Evolutionary conservation across 2,329 filamentous ascomycete species (phyloP), one percentile per base, ranked within the genome.

Genomic region (Alternaria rosae): DNA sequence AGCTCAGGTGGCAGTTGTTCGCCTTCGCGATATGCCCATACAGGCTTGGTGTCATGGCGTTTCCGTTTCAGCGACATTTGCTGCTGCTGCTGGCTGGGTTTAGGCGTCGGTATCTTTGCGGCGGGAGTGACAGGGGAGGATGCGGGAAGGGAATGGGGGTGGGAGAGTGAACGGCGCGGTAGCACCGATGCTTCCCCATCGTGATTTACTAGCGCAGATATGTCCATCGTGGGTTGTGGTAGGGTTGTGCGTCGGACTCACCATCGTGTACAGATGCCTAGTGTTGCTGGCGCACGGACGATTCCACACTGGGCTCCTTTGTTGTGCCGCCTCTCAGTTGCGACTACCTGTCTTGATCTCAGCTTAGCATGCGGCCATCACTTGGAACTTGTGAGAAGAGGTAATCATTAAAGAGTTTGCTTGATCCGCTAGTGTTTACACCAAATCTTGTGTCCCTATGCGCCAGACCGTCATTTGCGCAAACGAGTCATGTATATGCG

Each of bases 151-250:
- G 68, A 70, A 60, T 73, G 69, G 30, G 73, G 63, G 57, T 67
- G 70, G 17, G 76, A 77, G 57, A 71, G 66, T 38, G 75, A 75
- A 48, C 73, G 72, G 62, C 75, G 76, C 57, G 72, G 74, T 68
- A 68, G 65, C 65, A 70, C 72, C 62, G 69, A 62, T 63, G 65
- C 70, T 57, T 75, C 68, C 48, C 69, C 67, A 65, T 71, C 71
- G 55, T 75, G 74, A 61, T 77, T 76, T 53, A 78, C 72, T 69
- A 78, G 73, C 53, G 70, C 70, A 61, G 73, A 71, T 69, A 78
- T 74, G 62, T 78, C 72, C 76, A 78, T 78, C 59, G 67, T 75
- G 66, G 68, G 68, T 69, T 61, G 65, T 74, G 66, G 65, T 70
- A 65, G 58, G 59, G 47, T 57, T 53, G 59, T 58, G 51, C 55